Conservation (phyloP, 768 basidiomycete species). For the Erythrobasidium yunnanense region DNA sequence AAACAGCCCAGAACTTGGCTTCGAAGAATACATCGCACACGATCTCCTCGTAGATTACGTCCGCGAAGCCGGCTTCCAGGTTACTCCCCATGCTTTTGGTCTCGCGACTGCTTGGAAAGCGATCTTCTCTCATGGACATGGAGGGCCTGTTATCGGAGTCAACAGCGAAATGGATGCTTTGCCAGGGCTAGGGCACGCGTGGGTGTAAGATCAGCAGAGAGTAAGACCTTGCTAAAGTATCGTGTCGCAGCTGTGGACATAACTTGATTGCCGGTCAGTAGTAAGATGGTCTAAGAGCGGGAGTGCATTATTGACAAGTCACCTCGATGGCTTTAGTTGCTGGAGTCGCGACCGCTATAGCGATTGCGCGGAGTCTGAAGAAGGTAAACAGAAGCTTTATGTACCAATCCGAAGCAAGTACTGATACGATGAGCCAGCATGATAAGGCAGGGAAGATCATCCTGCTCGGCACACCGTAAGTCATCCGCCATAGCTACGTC, state of each 20-base stretch:
- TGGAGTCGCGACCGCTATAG: neutral
- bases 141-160: conserved; percentile 28
- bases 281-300: no score
- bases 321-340: neutral
- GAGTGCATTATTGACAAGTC: no score
- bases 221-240: no score
- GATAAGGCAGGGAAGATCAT: neutral
- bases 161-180: conserved; percentile 40
- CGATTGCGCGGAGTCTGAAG: neutral
- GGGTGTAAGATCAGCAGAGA: no score
- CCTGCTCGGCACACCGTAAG: conserved; percentile 1
- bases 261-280: neutral
- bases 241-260: no score
- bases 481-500: no score
- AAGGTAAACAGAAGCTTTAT: neutral
- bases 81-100: conserved; percentile 26
- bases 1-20: neutral
- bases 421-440: no score
- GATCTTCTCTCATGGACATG: conserved; percentile 24
- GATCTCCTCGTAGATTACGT: neutral
- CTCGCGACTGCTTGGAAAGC: conserved; percentile 30
- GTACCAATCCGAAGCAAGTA: no score
- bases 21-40: neutral
- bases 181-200: conserved; percentile 53
- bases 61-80: neutral